These are phyloP conservation scores for Meyerozyma guilliermondii DNA, from an alignment of 1,139 yeast species.

Conservation along the genomic window DNA sequence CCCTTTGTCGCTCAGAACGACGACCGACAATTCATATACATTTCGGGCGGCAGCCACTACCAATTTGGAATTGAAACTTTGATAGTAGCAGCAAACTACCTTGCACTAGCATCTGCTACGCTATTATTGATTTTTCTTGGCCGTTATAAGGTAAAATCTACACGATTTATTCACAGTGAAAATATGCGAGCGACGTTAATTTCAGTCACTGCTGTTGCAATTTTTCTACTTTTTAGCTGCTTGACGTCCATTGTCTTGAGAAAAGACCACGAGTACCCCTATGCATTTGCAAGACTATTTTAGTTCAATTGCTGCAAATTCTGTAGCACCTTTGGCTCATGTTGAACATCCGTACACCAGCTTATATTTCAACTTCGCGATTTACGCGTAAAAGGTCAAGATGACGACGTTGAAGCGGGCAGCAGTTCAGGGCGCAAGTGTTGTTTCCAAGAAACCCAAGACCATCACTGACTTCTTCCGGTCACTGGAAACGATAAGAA, in stretches of 20 bases:
- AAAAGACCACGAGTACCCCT: conserved; percentile 41
- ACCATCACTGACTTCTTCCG: conserved; percentile 11
- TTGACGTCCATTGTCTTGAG: conserved; percentile 37
- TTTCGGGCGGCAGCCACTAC: conserved; percentile 59
- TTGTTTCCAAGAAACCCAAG: conserved; percentile 5
- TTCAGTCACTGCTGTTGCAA: conserved; percentile 12
- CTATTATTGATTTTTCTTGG: conserved; percentile 38
- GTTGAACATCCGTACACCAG: neutral
- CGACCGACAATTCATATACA: conserved; percentile 42
- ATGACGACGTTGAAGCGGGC: neutral
- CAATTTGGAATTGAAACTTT: conserved; percentile 68
- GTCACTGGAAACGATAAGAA: conserved; percentile 1
- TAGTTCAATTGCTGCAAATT: conserved; percentile 9
- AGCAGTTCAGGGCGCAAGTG: neutral
- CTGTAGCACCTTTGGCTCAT: neutral
- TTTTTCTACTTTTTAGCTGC: conserved; percentile 30
- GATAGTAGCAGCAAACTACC: conserved; percentile 45
- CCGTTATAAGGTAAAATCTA: conserved; percentile 18
- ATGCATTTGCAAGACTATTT: conserved; percentile 27
- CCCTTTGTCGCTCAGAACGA: conserved; percentile 58
- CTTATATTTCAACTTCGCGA: neutral
- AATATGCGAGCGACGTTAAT: conserved; percentile 14
- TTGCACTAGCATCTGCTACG: conserved; percentile 34
- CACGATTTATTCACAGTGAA: conserved; percentile 17
- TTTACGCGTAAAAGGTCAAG: neutral